These are phyloP conservation scores for Alnus rubra DNA, from an alignment of 306 rosid species.

Conservation along the genomic window DNA sequence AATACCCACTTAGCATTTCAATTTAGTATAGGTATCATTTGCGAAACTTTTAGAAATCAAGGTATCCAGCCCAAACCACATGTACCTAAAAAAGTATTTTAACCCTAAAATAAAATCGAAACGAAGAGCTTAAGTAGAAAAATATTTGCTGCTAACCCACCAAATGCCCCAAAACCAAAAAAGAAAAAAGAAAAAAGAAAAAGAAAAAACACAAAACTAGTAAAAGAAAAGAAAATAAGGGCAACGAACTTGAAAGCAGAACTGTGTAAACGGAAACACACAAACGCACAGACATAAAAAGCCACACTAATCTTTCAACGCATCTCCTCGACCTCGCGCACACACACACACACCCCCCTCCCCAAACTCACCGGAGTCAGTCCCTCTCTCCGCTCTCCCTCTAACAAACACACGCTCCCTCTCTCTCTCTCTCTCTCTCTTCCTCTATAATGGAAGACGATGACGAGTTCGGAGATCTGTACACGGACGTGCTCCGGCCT, in stretches of 20 bases:
- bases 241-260: background rate
- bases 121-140: too few relatives aligned
- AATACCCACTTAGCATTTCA: too few relatives aligned
- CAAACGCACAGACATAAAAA: background rate
- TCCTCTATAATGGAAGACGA: constrained; percentile 78
- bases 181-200: background rate
- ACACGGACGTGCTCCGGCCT: constrained; percentile 83
- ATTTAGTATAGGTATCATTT: too few relatives aligned
- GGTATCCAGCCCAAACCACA: too few relatives aligned
- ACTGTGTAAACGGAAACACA: background rate
- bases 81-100: too few relatives aligned
- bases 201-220: background rate
- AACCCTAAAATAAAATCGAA: too few relatives aligned
- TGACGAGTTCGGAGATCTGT: constrained; percentile 99
- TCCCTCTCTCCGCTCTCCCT: constrained; percentile 8
- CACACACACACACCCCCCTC: background rate
- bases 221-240: too few relatives aligned
- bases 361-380: background rate
- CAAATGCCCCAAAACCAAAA: too few relatives aligned
- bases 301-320: background rate
- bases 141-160: too few relatives aligned
- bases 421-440: background rate
- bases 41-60: too few relatives aligned
- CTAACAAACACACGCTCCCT: constrained; percentile 19
- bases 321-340: background rate